phyloP scores from a whole-genome alignment of 2,329 filamentous ascomycete genomes.

The Clarireedia sp. region DNA sequence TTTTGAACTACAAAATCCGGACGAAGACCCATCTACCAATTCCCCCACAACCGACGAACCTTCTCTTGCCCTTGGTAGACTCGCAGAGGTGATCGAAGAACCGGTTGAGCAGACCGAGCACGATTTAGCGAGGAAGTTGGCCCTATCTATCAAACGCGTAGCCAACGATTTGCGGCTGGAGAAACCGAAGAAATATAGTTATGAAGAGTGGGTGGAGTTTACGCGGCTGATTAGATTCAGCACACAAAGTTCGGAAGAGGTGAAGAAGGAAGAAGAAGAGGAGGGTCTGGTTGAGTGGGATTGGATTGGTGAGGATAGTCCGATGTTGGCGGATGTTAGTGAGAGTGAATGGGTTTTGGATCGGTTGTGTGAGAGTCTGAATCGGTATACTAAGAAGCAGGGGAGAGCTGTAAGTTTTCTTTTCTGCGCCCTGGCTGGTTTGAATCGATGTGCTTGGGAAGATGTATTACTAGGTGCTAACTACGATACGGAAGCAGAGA shows the following conservation, averaged over 20 bases:
- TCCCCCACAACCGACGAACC: slow-evolving; percentile 2
- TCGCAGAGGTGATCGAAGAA: slow-evolving; percentile 32
- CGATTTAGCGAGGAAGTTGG: slow-evolving; percentile 47
- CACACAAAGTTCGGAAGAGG: slow-evolving; percentile 26
- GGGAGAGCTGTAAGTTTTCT: slow-evolving; percentile 16
- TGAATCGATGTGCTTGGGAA: neutral
- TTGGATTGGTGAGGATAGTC: slow-evolving; percentile 63
- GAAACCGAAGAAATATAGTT: slow-evolving; percentile 47
- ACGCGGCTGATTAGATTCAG: slow-evolving; percentile 54
- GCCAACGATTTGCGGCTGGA: slow-evolving; percentile 44
- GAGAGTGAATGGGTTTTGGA: slow-evolving; percentile 63
- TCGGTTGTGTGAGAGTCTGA: slow-evolving; percentile 56
- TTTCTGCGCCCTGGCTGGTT: neutral
- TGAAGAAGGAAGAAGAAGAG: slow-evolving; percentile 41
- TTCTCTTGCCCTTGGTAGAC: neutral
- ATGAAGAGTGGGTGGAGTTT: slow-evolving; percentile 63
- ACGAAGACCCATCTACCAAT: slow-evolving; percentile 1
- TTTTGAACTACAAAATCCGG: slow-evolving; percentile 28
- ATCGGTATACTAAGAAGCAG: slow-evolving; percentile 30
- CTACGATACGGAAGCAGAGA: neutral
- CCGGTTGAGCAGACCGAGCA: slow-evolving; percentile 31
- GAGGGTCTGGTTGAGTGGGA: slow-evolving; percentile 59
- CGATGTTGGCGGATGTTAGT: slow-evolving; percentile 53
- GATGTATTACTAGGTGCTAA: neutral
- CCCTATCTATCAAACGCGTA: slow-evolving; percentile 46